phyloP scores from a whole-genome alignment of 2,329 filamentous ascomycete species.

The Fusarium sp. region DNA sequence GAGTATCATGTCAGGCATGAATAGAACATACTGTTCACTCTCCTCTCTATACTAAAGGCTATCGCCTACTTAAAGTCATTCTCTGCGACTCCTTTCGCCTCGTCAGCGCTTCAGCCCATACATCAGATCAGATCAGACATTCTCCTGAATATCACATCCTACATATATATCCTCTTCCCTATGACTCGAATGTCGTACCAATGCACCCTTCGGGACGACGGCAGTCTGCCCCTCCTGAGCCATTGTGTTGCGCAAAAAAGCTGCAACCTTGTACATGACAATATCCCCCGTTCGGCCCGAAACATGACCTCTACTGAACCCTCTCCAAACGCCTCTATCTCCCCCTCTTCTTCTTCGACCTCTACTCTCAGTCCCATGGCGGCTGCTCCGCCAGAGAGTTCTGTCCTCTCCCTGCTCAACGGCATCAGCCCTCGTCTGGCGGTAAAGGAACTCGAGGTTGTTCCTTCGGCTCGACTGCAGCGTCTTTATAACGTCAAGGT shows the following conservation, averaged over 20 bases:
- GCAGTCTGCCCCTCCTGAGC: conserved; percentile 36
- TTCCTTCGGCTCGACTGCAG: conserved; percentile 52
- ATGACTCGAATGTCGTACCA: conserved; percentile 45
- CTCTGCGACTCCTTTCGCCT: background rate
- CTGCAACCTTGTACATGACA: conserved; percentile 42
- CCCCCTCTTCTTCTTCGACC: conserved; percentile 5
- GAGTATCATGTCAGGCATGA: conserved; percentile 1
- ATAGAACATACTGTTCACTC: background rate
- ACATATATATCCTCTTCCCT: conserved; percentile 15
- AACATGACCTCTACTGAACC: conserved; percentile 36
- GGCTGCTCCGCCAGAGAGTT: conserved; percentile 35
- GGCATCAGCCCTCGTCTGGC: conserved; percentile 38
- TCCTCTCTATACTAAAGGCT: background rate
- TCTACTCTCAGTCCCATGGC: conserved; percentile 33
- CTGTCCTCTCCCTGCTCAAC: conserved; percentile 40
- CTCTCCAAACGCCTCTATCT: conserved; percentile 9
- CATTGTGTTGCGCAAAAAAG: conserved; percentile 41
- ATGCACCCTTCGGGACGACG: conserved; percentile 42
- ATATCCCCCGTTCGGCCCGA: conserved; percentile 40
- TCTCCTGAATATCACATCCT: background rate
- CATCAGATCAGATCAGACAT: conserved; percentile 1
- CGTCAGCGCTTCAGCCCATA: background rate
- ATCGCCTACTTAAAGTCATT: background rate
- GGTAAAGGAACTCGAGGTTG: conserved; percentile 39
- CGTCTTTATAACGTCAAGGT: conserved; percentile 55